Evolutionary conservation across 306 rosid species (phyloP).

Genomic region (Cyclanthera cordifolia): DNA sequence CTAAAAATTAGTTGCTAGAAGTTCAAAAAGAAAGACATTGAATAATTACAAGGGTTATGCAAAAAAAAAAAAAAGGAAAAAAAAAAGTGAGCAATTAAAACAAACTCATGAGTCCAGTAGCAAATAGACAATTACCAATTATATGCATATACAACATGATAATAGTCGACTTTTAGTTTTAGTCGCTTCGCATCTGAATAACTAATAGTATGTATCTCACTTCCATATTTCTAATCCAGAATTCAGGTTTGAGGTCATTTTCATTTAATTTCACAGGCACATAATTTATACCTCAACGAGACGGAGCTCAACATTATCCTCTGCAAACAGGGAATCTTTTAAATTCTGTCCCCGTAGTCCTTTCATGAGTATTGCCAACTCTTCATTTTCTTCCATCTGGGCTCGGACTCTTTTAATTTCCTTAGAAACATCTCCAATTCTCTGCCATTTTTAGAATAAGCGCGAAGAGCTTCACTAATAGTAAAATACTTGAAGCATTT

Average conservation of each 20-base stretch:
- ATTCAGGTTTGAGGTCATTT: neutral
- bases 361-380: conserved; percentile 78
- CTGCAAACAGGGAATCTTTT: conserved; percentile 71
- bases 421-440: conserved; percentile 81
- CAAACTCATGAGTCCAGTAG: neutral
- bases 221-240: neutral
- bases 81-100: neutral
- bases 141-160: neutral
- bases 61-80: too few relatives aligned
- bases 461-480: neutral
- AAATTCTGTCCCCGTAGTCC: conserved; percentile 89
- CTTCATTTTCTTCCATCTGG: conserved; percentile 91
- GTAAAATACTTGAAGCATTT: neutral
- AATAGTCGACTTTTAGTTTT: neutral
- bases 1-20: too few relatives aligned
- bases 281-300: conserved; percentile 63
- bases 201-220: neutral
- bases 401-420: conserved; percentile 93
- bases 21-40: too few relatives aligned
- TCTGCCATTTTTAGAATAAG: conserved; percentile 30
- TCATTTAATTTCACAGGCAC: neutral
- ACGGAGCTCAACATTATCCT: conserved; percentile 69
- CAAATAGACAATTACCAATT: neutral
- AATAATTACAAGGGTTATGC: too few relatives aligned
- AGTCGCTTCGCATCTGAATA: neutral